Evolutionary conservation across 768 basidiomycete genomes (phyloP), one percentile per base, ranked within the genome.

Genomic region (Collybia mongolica): DNA sequence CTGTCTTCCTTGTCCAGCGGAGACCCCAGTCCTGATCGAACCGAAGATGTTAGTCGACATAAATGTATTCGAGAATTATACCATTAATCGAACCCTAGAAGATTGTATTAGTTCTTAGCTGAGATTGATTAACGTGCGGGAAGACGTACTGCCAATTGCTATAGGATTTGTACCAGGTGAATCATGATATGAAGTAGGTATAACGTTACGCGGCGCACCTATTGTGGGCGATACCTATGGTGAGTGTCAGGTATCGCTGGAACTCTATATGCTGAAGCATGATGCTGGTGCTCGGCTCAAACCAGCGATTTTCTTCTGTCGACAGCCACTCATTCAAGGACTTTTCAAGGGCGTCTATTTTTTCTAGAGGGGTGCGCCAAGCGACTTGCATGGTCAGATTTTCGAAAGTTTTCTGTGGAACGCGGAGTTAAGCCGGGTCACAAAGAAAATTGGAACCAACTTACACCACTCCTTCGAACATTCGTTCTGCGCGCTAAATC

Each of bases 281-380:
- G 51, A 90, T 69, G 26, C 75, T 77, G 8, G 88, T 91, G 23
- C 73, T 75, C 3, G 89, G 82, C 45, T 84, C 76, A 58, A 76
- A 90, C 88, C 88, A 90, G 18, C 89, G 73, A 58, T 90, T 87
- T 61, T 88, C 84, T 60, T 91, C 90, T 7, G 83, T 88, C 23
- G 79, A 72, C 8, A 92, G 75, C 90, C 90, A 91, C 37, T 81
- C 77, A 53, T 90, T 90, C 52, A 92, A 63, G 44, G 69, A 71
- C 48, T 75, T 74, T 61, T 89, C 85, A 5, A 92, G 76, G 20
- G 74, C 76, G 56, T 91, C 89, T 0, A 92, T 64, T 65, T 88
- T 90, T 39, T 75, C 76, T 24, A 87, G 64, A 1, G 89, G 84
- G 2, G 88, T 91, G 9, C 77, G 77, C 88, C 89, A 91, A 15